These are phyloP conservation scores for Colletotrichum sp. DNA, from an alignment of 2,329 filamentous ascomycete genomes.

Conservation along the genomic window DNA sequence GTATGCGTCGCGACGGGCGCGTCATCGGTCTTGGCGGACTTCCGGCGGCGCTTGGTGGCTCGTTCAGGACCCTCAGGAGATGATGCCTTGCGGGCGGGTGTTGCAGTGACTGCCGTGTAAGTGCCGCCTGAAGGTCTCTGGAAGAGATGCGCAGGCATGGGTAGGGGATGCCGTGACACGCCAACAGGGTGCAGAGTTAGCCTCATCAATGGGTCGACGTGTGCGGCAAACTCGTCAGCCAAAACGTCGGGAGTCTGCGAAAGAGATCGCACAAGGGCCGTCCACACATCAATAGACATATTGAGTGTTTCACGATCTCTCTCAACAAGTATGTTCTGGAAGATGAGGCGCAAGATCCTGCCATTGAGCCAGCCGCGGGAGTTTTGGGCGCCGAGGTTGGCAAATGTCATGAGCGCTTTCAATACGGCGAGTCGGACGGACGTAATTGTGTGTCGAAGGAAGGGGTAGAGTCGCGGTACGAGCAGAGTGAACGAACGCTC, in stretches of 20 bases:
- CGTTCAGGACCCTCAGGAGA: constrained; percentile 64
- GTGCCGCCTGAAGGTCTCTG: constrained; percentile 91
- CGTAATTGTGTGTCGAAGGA: constrained; percentile 95
- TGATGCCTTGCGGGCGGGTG: constrained; percentile 53
- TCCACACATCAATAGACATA: constrained; percentile 88
- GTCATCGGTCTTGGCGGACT: constrained; percentile 83
- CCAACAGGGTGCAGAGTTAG: constrained; percentile 91
- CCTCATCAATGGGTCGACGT: constrained; percentile 82
- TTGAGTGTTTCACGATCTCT: constrained; percentile 83
- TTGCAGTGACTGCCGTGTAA: constrained; percentile 62
- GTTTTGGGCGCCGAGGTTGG: constrained; percentile 80
- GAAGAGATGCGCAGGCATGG: constrained; percentile 89
- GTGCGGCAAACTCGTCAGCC: constrained; percentile 73
- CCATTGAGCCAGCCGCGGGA: constrained; percentile 93
- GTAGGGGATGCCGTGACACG: constrained; percentile 86
- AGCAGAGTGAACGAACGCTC: constrained; percentile 91
- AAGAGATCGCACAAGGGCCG: constrained; percentile 74
- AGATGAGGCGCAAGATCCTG: constrained; percentile 85
- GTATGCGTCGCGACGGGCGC: constrained; percentile 65
- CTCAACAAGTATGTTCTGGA: constrained; percentile 95
- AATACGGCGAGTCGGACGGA: constrained; percentile 93
- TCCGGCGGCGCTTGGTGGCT: constrained; percentile 77
- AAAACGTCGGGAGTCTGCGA: constrained; percentile 69
- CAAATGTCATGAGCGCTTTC: constrained; percentile 90
- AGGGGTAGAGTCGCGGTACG: constrained; percentile 93